Percentiles rank a stretch among this genome's conserved stretches.
These are phyloP conservation scores for Raddia distichophylla DNA, from an alignment of 176 grass and related monocot genomes.

Conservation along the genomic window DNA sequence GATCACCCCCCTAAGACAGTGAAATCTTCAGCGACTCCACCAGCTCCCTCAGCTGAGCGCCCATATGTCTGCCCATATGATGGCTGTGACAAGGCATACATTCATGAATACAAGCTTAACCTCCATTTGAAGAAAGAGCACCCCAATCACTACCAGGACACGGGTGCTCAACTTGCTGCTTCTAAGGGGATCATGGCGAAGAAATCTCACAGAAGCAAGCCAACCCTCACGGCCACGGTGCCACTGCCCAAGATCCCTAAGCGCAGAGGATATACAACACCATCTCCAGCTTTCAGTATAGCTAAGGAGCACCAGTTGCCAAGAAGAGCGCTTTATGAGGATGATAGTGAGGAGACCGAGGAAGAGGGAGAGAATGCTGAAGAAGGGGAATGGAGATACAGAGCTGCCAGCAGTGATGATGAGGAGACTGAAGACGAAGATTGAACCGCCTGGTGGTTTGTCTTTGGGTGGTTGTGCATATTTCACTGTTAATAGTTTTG, in stretches of 20 bases:
- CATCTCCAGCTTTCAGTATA: conserved; percentile 10
- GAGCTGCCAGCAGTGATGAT: conserved; percentile 53
- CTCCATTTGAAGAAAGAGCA: conserved; percentile 95
- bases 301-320: conserved; percentile 52
- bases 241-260: conserved; percentile 48
- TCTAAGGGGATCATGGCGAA: conserved; percentile 37
- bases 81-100: conserved; percentile 87
- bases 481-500: conserved; percentile 12
- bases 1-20: conserved; percentile 51
- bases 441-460: conserved; percentile 35
- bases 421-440: conserved; percentile 83
- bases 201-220: conserved; percentile 59
- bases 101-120: conserved; percentile 97
- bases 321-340: conserved; percentile 44
- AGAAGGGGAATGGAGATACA: conserved; percentile 47
- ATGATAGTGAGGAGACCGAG: conserved; percentile 80
- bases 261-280: conserved; percentile 27
- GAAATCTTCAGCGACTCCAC: conserved; percentile 46
- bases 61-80: conserved; percentile 89
- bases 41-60: conserved; percentile 67
- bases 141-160: conserved; percentile 61
- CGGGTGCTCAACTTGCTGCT: conserved; percentile 49
- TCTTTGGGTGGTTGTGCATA: conserved; percentile 28
- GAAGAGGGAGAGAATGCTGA: conserved; percentile 53
- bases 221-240: conserved; percentile 26